These are phyloP conservation scores for Auricularia heimuer DNA, from an alignment of 768 basidiomycete genomes.

Conservation along the genomic window DNA sequence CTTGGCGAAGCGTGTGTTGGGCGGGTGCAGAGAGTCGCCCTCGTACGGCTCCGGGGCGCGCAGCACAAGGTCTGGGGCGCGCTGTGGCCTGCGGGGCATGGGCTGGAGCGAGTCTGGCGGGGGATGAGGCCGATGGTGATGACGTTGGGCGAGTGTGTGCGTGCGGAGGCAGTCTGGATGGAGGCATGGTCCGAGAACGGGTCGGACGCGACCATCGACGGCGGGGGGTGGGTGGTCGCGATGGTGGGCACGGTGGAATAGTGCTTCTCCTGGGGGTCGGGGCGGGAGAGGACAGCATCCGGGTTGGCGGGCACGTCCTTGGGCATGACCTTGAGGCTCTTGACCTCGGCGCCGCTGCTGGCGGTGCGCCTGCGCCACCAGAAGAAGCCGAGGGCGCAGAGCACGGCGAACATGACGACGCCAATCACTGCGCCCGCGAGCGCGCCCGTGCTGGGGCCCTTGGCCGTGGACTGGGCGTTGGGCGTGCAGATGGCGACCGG, in stretches of 20 bases:
- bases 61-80: conserved; percentile 45
- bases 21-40: conserved; percentile 30
- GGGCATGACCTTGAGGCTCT: conserved; percentile 19
- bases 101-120: conserved; percentile 30
- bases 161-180: conserved; percentile 66
- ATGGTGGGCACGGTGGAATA: conserved; percentile 18
- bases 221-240: conserved; percentile 1
- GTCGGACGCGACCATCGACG: conserved; percentile 28
- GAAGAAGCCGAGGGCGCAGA: conserved; percentile 42
- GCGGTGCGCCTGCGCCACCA: conserved; percentile 49
- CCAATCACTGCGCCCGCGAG: conserved; percentile 68
- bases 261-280: conserved; percentile 69
- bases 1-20: conserved; percentile 25
- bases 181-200: conserved; percentile 66
- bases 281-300: conserved; percentile 66
- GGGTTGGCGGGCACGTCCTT: conserved; percentile 62
- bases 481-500: background rate
- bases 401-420: conserved; percentile 46
- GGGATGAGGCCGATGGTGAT: conserved; percentile 74
- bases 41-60: background rate
- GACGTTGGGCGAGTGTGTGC: conserved; percentile 72
- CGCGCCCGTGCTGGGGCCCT: conserved; percentile 53
- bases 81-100: conserved; percentile 33
- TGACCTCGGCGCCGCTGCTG: conserved; percentile 26
- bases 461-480: background rate